Evolutionary conservation across 2,329 filamentous ascomycete genomes (phyloP).

Genomic region (Cordyceps tenuipes): DNA sequence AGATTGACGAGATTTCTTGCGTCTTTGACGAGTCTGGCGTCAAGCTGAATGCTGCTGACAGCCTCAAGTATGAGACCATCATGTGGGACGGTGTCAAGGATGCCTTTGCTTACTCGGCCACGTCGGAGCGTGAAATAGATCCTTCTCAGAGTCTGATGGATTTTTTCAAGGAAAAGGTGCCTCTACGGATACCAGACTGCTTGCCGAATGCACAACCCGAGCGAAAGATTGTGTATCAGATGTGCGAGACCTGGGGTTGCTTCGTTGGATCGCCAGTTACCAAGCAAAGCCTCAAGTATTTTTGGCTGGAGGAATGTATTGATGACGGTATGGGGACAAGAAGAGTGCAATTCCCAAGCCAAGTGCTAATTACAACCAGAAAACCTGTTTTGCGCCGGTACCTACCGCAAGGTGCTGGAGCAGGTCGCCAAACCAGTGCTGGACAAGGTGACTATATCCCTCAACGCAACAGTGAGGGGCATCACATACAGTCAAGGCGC

Average conservation of each 20-base stretch:
- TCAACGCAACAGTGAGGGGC: constrained; percentile 37
- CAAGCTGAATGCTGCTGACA: constrained; percentile 37
- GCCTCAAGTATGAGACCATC: constrained; percentile 39
- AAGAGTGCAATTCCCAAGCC: neutral
- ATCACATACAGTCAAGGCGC: constrained; percentile 27
- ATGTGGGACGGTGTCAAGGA: constrained; percentile 62
- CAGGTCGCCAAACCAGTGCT: constrained; percentile 49
- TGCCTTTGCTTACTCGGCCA: constrained; percentile 59
- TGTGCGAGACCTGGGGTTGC: constrained; percentile 60
- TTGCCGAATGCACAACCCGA: constrained; percentile 31
- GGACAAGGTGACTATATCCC: constrained; percentile 45
- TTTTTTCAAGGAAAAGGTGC: constrained; percentile 41
- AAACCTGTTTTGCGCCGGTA: constrained; percentile 52
- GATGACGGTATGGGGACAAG: constrained; percentile 46
- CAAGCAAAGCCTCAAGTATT: constrained; percentile 64
- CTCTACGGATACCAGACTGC: constrained; percentile 37
- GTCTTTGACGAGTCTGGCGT: constrained; percentile 50
- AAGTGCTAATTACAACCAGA: constrained; percentile 27
- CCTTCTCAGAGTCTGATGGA: constrained; percentile 41
- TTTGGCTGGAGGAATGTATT: constrained; percentile 71
- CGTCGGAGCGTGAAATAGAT: constrained; percentile 40
- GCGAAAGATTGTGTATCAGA: constrained; percentile 38
- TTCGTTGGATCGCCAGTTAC: constrained; percentile 60
- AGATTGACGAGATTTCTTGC: constrained; percentile 44
- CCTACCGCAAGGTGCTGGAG: constrained; percentile 50